phyloP scores from a whole-genome alignment of 1,139 yeast species.

The Saccharomyces hybrid region DNA sequence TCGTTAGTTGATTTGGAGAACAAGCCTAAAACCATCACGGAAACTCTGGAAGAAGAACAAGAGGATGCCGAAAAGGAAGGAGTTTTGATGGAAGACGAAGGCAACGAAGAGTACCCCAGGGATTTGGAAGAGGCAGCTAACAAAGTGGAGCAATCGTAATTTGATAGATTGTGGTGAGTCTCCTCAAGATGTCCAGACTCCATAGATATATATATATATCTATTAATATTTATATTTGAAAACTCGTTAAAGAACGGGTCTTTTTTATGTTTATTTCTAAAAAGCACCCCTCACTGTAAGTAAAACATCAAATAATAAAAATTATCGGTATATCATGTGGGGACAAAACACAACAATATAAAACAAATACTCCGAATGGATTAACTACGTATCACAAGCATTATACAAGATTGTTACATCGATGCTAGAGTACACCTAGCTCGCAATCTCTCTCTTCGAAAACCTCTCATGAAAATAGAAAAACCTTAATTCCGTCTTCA shows the following conservation, averaged over 20 bases:
- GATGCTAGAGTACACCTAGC: not conserved
- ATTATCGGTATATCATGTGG: too few relatives aligned
- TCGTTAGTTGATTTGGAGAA: conserved; percentile 5
- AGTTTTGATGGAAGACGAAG: conserved; percentile 8
- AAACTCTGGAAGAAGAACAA: conserved; percentile 5
- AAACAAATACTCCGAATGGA: too few relatives aligned
- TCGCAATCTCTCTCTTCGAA: not conserved
- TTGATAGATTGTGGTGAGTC: not conserved
- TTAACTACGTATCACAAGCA: not conserved
- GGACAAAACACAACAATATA: too few relatives aligned
- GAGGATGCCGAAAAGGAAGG: conserved; percentile 7
- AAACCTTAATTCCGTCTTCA: not conserved
- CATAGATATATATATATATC: not conserved
- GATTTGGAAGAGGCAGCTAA: conserved; percentile 3
- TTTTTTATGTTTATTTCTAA: too few relatives aligned
- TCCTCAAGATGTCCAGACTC: too few relatives aligned
- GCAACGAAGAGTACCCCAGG: conserved; percentile 5
- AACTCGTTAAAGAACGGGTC: too few relatives aligned
- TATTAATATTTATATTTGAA: not conserved
- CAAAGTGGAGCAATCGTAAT: not conserved
- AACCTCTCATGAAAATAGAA: not conserved
- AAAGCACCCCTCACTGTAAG: too few relatives aligned
- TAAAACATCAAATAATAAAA: too few relatives aligned
- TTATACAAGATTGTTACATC: not conserved
- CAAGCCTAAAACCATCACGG: not conserved